Evolutionary conservation across 345 rosid species (phyloP), one percentile per base, ranked within the genome.

Genomic region (Salix arbutifolia): DNA sequence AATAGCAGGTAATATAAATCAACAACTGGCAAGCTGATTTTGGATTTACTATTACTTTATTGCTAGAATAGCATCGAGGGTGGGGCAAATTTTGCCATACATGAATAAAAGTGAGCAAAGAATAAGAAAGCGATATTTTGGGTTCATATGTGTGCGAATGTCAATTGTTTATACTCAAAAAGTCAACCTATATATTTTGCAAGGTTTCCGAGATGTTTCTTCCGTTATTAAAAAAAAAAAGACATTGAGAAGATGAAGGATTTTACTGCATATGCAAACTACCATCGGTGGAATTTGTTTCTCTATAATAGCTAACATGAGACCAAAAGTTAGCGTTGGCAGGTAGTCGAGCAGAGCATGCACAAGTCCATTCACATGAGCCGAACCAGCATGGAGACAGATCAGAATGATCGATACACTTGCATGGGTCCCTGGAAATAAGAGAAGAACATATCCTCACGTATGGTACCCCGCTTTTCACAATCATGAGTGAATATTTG

Each of bases 141-240:
- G 60, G 31, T 56, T 28, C 35, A 18, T 37, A 13, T 19, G 23
- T 1, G 30, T 26, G 33, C 12, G 30, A 21, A 42, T 52, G 67
- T 28, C 46, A 65, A 42, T 26, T 74, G 65, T 42, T 68, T 72
- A 26, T 40, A 10, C 38, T 46, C 40, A 53, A 60, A 1, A 44
- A 17, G 84, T 78, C 81, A 71, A 78, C 74, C 67, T 25, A 44
- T 44, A 18, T 8, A n/a, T 65, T 67, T 67, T 65, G 33, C 61
- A 33, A 75, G 65, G 65, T 56, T 71, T 71, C 77, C 61, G 16
- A 67, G 19, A 42, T 40, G 76, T 62, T 72, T 14, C 65, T 75
- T 80, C 76, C 74, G 9, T 42, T 18, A 44, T n/a, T 66, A 19
- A 62, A 58, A 26, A 30, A 30, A 33, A 33, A 73, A 67, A 25